Percentiles rank a stretch among this genome's conserved stretches.
These are phyloP conservation scores for Carpinus viminea DNA, from an alignment of 306 rosid species.

Conservation along the genomic window DNA sequence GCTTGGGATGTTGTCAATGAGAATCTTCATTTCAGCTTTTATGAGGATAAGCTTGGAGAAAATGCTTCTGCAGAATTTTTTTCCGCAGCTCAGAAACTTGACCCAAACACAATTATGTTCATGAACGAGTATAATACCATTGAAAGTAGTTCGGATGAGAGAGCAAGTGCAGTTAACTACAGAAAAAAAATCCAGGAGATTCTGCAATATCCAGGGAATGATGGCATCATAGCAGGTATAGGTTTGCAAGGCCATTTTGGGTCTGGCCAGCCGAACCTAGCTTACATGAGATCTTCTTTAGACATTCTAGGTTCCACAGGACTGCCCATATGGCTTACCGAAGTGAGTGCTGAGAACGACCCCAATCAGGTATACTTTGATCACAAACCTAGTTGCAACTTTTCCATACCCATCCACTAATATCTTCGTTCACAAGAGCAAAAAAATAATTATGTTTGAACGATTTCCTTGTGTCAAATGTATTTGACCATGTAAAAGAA, in stretches of 20 bases:
- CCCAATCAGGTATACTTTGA: slow-evolving; percentile 48
- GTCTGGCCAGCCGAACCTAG: slow-evolving; percentile 50
- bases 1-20: slow-evolving; percentile 87
- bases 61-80: slow-evolving; percentile 57
- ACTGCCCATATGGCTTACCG: slow-evolving; percentile 78
- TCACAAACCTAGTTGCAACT: not conserved
- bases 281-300: slow-evolving; percentile 65
- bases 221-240: slow-evolving; percentile 44
- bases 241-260: slow-evolving; percentile 65
- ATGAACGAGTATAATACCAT: slow-evolving; percentile 72
- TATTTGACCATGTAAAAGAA: no score
- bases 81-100: slow-evolving; percentile 50
- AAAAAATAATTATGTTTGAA: not conserved
- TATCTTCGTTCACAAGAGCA: not conserved
- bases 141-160: slow-evolving; percentile 42
- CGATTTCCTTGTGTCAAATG: no score
- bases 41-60: slow-evolving; percentile 50
- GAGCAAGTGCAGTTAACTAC: slow-evolving; percentile 40
- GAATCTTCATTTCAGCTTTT: slow-evolving; percentile 69
- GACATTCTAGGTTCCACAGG: slow-evolving; percentile 51
- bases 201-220: slow-evolving; percentile 45
- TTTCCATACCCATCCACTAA: not conserved
- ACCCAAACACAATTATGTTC: slow-evolving; percentile 54
- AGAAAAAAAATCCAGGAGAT: slow-evolving; percentile 43
- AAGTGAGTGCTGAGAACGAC: slow-evolving; percentile 39